These are phyloP conservation scores for Aureobasidium leucospermi DNA, from an alignment of 2,329 filamentous ascomycete species.

Conservation along the genomic window DNA sequence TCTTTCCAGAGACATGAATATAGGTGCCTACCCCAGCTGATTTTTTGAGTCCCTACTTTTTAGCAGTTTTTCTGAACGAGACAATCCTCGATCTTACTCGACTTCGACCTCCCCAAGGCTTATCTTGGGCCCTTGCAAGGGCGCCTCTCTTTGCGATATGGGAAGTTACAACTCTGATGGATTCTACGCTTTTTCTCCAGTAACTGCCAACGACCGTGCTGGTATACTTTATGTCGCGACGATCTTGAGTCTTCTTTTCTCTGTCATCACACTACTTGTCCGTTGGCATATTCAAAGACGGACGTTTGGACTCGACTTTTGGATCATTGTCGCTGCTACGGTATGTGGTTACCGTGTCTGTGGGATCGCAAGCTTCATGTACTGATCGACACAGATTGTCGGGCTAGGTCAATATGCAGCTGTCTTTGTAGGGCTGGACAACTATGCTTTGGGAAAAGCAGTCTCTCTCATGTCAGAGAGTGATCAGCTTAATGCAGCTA, in stretches of 20 bases:
- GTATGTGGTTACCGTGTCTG: background rate
- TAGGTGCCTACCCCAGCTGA: background rate
- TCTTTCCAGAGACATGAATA: background rate
- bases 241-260: slow-evolving; percentile 23
- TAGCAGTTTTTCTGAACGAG: background rate
- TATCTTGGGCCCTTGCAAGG: slow-evolving; percentile 2
- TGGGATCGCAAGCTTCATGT: background rate
- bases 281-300: slow-evolving; percentile 23
- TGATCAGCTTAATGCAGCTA: background rate
- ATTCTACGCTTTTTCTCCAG: slow-evolving; percentile 15
- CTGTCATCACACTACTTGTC: slow-evolving; percentile 21
- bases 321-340: slow-evolving; percentile 21
- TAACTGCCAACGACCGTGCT: slow-evolving; percentile 21
- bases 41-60: background rate
- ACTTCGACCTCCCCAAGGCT: background rate
- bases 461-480: background rate
- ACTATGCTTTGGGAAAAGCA: slow-evolving; percentile 5
- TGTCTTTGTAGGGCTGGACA: slow-evolving; percentile 17
- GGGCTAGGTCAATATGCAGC: slow-evolving; percentile 21
- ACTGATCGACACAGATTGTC: slow-evolving; percentile 12
- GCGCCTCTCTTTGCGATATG: slow-evolving; percentile 1
- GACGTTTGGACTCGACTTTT: slow-evolving; percentile 24
- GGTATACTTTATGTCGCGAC: slow-evolving; percentile 24
- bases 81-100: background rate
- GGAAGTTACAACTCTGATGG: slow-evolving; percentile 9